phyloP scores from a whole-genome alignment of 106 monocot genomes.

The Posidonia australis region DNA sequence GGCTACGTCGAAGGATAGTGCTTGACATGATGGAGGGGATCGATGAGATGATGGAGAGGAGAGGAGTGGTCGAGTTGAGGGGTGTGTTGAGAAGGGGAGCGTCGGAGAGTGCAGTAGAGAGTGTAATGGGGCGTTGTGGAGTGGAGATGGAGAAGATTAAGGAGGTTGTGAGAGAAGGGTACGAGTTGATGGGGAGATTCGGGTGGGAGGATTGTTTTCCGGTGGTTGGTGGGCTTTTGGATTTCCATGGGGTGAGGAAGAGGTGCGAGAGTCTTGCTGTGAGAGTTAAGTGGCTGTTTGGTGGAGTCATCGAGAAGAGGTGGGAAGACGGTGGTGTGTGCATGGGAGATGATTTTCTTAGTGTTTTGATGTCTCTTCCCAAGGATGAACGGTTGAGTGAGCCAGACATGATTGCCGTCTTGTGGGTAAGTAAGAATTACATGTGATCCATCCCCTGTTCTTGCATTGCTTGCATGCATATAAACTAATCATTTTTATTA shows the following conservation, averaged over 20 bases:
- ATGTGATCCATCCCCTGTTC: neutral
- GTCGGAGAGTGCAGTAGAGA: slow-evolving; percentile 38
- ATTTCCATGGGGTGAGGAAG: slow-evolving; percentile 31
- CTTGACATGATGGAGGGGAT: slow-evolving; percentile 17
- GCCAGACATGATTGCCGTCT: slow-evolving; percentile 36
- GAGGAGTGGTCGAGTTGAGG: slow-evolving; percentile 29
- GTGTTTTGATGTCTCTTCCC: slow-evolving; percentile 27
- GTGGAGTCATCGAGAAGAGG: slow-evolving; percentile 30
- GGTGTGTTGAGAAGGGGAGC: slow-evolving; percentile 24
- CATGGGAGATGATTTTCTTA: slow-evolving; percentile 32
- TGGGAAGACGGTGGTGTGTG: neutral
- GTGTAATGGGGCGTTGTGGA: slow-evolving; percentile 29
- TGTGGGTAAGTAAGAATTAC: slow-evolving; percentile 44
- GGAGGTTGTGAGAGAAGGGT: slow-evolving; percentile 41
- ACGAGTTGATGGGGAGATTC: slow-evolving; percentile 39
- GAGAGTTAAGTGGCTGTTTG: slow-evolving; percentile 28
- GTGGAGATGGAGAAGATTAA: slow-evolving; percentile 16
- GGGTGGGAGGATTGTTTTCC: slow-evolving; percentile 33
- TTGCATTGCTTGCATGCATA: too few species aligned
- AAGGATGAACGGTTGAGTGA: slow-evolving; percentile 28
- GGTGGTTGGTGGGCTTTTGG: slow-evolving; percentile 16
- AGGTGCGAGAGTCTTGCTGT: slow-evolving; percentile 26
- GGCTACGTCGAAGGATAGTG: slow-evolving; percentile 16
- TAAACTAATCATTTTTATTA: too few species aligned
- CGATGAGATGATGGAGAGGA: slow-evolving; percentile 17